phyloP scores from a whole-genome alignment of 2,329 filamentous ascomycete genomes.

The Aspergillaceae sp. region DNA sequence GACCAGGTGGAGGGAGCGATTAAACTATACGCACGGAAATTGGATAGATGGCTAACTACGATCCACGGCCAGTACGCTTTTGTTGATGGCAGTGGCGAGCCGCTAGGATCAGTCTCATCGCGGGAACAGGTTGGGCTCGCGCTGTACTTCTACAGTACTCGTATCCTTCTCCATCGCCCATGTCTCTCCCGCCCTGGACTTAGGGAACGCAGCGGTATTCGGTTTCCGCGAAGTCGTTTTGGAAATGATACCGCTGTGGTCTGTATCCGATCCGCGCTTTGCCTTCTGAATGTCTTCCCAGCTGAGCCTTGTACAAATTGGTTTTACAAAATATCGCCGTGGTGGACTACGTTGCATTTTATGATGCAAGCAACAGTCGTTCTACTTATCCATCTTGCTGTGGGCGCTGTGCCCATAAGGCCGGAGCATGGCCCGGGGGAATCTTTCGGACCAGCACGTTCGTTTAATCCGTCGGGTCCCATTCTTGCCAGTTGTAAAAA shows the following conservation, averaged over 20 bases:
- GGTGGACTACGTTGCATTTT: slow-evolving; percentile 36
- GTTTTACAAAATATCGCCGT: slow-evolving; percentile 26
- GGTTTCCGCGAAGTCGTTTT: background rate
- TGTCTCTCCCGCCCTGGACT: background rate
- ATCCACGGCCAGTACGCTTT: background rate
- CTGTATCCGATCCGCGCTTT: slow-evolving; percentile 24
- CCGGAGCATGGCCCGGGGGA: background rate
- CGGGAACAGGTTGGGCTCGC: background rate
- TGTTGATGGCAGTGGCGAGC: background rate
- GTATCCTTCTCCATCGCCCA: background rate
- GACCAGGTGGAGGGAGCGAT: background rate
- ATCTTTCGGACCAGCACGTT: background rate
- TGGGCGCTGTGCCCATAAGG: background rate
- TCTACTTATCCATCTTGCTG: slow-evolving; percentile 24
- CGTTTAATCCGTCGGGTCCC: no score
- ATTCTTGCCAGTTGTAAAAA: background rate
- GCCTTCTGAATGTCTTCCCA: slow-evolving; percentile 29
- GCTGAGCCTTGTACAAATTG: slow-evolving; percentile 23
- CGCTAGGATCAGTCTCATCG: background rate
- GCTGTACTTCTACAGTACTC: background rate
- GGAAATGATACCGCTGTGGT: background rate
- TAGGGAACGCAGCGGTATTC: background rate
- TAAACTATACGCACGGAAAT: background rate
- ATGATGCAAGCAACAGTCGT: slow-evolving; percentile 33
- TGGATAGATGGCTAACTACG: background rate